A percentile compares a stretch with the other conserved stretches of the same genome.
Evolutionary conservation across 345 rosid genomes (phyloP).

Genomic region (Eucalyptus cladocalyx): DNA sequence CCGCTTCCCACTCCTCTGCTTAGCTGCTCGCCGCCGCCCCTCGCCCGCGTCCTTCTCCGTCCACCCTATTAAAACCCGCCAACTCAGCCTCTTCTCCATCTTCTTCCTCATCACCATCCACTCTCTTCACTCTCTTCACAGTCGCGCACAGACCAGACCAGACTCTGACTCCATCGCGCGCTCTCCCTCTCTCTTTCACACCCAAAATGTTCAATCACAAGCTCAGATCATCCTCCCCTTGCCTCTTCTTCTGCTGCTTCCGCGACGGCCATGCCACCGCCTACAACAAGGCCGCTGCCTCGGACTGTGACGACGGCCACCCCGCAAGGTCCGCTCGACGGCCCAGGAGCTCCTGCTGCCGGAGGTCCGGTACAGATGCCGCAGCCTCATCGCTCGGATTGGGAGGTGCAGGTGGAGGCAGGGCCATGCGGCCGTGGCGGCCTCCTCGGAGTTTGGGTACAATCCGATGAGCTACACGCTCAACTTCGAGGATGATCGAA

Average conservation of each 20-base stretch:
- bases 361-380: background rate
- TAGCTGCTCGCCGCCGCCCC: background rate
- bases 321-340: background rate
- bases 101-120: background rate
- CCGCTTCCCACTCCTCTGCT: background rate
- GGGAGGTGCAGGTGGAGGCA: background rate
- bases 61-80: too few relatives aligned
- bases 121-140: background rate
- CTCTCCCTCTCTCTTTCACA: background rate
- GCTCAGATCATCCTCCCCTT: background rate
- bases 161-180: too few relatives aligned
- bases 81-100: background rate
- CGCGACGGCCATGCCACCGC: background rate
- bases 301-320: too few relatives aligned
- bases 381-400: background rate
- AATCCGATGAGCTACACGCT: fast-evolving
- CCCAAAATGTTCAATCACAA: background rate
- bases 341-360: background rate
- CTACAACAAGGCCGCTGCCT: background rate
- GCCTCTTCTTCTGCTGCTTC: background rate
- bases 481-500: too few relatives aligned
- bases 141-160: background rate
- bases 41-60: background rate
- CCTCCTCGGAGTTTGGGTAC: background rate
- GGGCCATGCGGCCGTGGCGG: background rate